A percentile compares a stretch with the other conserved stretches of the same genome.
Evolutionary conservation across 2,329 filamentous ascomycete species (phyloP).

Genomic region (Berkeleyomyces rouxiae): DNA sequence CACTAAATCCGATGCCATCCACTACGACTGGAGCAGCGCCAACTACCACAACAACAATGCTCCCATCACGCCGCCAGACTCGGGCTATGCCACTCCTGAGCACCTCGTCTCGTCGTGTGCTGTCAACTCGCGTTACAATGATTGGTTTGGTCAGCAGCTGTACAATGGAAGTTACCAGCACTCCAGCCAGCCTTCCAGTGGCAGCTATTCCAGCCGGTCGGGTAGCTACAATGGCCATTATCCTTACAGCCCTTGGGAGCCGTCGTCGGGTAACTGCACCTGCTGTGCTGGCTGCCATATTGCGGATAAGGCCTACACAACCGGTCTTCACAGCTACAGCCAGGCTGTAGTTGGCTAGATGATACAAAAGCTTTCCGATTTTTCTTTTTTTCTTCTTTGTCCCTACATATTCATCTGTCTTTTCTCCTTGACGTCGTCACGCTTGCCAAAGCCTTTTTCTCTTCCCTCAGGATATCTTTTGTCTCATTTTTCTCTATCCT

Average conservation of each 20-base stretch:
- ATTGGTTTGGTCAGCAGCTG: constrained; percentile 35
- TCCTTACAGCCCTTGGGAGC: constrained; percentile 36
- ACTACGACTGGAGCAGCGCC: constrained; percentile 13
- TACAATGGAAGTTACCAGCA: constrained; percentile 29
- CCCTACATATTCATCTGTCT: background rate
- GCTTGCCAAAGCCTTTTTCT: background rate
- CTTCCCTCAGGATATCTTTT: background rate
- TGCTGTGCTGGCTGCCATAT: constrained; percentile 29
- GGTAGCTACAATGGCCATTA: constrained; percentile 28
- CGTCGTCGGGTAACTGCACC: constrained; percentile 31
- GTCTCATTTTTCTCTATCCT: constrained; percentile 1
- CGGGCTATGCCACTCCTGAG: constrained; percentile 44
- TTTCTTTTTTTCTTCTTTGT: constrained; percentile 16
- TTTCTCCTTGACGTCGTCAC: background rate
- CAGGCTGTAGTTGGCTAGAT: constrained; percentile 38
- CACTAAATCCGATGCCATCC: constrained; percentile 16
- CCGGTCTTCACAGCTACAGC: constrained; percentile 26
- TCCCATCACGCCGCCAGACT: constrained; percentile 42
- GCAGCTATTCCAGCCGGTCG: constrained; percentile 25
- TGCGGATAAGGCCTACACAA: constrained; percentile 31
- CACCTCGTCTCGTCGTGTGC: constrained; percentile 39
- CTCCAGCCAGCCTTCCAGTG: constrained; percentile 18
- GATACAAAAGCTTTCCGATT: constrained; percentile 9
- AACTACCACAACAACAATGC: constrained; percentile 18
- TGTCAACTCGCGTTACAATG: constrained; percentile 38